Evolutionary conservation across 306 rosid genomes (phyloP).

Genomic region (Trifolium pratense): DNA sequence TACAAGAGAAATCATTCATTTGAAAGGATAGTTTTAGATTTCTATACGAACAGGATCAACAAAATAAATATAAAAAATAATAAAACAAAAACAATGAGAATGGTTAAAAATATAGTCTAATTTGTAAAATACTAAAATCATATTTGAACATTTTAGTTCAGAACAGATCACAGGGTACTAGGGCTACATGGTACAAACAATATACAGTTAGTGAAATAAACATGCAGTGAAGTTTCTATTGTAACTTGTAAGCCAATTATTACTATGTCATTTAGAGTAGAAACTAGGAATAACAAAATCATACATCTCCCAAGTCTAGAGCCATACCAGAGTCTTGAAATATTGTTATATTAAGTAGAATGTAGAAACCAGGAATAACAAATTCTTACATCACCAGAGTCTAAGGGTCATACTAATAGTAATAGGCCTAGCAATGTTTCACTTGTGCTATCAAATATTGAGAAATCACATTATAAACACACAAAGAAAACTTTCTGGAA

Average conservation of each 20-base stretch:
- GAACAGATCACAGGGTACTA: background rate
- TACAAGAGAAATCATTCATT: background rate
- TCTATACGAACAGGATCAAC: conserved; percentile 14
- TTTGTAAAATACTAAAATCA: conserved; percentile 5
- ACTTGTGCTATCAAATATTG: conserved; percentile 1
- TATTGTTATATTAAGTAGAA: background rate
- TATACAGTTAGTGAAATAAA: background rate
- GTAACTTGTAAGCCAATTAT: background rate
- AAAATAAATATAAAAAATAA: no score
- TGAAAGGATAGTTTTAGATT: conserved; percentile 20
- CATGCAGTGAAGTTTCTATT: background rate
- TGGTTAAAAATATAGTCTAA: conserved; percentile 7
- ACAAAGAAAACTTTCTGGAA: no score
- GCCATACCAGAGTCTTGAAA: background rate
- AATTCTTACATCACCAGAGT: background rate
- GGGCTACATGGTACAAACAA: conserved; percentile 16
- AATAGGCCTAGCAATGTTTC: background rate
- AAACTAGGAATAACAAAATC: conserved; percentile 5
- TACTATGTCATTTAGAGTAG: background rate
- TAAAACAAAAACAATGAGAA: background rate
- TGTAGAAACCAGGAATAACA: no score
- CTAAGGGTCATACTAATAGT: conserved; percentile 4
- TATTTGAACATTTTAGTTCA: background rate
- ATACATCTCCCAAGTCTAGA: background rate
- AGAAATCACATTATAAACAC: background rate